Evolutionary conservation across 2,329 filamentous ascomycete genomes (phyloP).

Genomic region (Xylaria sp.): DNA sequence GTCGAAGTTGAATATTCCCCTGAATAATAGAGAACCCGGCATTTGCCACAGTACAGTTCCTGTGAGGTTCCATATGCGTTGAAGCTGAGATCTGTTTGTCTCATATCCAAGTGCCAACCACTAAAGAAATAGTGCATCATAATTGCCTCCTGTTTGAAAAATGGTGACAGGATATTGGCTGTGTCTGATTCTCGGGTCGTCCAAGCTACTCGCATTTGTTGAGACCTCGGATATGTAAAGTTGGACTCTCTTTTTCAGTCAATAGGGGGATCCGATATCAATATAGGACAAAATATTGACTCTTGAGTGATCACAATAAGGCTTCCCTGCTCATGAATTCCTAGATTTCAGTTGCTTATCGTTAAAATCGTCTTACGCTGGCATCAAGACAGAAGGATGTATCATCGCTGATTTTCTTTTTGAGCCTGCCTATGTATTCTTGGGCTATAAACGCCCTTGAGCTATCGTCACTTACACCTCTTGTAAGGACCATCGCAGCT

Average conservation of each 20-base stretch:
- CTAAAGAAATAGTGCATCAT: conserved; percentile 8
- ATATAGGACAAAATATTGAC: neutral
- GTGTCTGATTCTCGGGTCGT: too few species aligned
- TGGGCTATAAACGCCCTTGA: neutral
- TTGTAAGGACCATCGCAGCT: neutral
- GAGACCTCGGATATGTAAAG: neutral
- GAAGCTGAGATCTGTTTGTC: conserved; percentile 14
- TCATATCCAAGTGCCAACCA: conserved; percentile 8
- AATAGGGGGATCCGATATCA: neutral
- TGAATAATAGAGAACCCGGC: neutral
- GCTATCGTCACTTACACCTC: neutral
- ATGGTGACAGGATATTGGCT: too few species aligned
- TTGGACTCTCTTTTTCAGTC: neutral
- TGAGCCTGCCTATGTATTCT: neutral
- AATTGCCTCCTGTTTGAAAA: too few species aligned
- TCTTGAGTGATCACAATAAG: neutral
- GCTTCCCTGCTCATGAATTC: neutral
- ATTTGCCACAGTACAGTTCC: neutral
- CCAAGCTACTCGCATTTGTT: neutral
- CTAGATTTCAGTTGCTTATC: neutral
- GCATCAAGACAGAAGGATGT: neutral
- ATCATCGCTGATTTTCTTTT: neutral
- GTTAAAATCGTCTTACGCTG: neutral
- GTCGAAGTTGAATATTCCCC: neutral
- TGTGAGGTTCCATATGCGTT: neutral